These are phyloP conservation scores for Russula compacta DNA, from an alignment of 768 basidiomycete genomes.

Conservation along the genomic window DNA sequence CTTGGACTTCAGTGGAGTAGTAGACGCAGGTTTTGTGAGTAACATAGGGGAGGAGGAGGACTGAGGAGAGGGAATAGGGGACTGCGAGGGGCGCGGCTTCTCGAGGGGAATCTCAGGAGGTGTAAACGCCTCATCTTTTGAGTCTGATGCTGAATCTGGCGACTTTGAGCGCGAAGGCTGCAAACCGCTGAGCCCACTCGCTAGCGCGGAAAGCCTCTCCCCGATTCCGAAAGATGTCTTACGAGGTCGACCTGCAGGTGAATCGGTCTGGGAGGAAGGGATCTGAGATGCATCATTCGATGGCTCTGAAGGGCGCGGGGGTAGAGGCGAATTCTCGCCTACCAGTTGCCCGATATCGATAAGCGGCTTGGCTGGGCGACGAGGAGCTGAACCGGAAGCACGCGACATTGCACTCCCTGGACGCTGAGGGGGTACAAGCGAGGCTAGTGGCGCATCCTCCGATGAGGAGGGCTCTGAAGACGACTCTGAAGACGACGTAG, in stretches of 20 bases:
- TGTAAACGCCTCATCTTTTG: constrained; percentile 12
- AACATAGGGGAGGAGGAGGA: not conserved
- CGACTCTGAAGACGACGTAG: constrained; percentile 23
- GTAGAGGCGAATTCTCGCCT: not conserved
- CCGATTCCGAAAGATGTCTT: constrained; percentile 14
- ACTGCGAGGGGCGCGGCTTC: constrained; percentile 9
- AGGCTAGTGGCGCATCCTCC: constrained; percentile 57
- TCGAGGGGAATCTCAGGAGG: constrained; percentile 15
- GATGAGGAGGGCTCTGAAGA: constrained; percentile 32
- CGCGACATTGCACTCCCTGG: constrained; percentile 49
- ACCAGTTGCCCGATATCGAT: constrained; percentile 29
- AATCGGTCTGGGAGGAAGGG: not conserved
- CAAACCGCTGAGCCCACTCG: constrained; percentile 10
- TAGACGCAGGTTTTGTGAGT: not conserved
- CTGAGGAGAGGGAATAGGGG: constrained; percentile 14
- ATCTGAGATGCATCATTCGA: not conserved
- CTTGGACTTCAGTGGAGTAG: constrained; percentile 6
- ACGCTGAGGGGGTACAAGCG: constrained; percentile 49
- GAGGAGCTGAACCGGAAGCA: constrained; percentile 19
- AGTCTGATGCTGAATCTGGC: not conserved
- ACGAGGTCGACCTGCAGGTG: constrained; percentile 1
- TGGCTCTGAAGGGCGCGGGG: not conserved
- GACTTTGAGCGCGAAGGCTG: constrained; percentile 4
- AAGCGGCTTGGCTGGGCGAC: constrained; percentile 36
- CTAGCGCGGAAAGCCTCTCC: constrained; percentile 13